A percentile compares a stretch with the other conserved stretches of the same genome.
Evolutionary conservation across 805 yeast genomes (phyloP).

Genomic region (Pichia ethanolica): DNA sequence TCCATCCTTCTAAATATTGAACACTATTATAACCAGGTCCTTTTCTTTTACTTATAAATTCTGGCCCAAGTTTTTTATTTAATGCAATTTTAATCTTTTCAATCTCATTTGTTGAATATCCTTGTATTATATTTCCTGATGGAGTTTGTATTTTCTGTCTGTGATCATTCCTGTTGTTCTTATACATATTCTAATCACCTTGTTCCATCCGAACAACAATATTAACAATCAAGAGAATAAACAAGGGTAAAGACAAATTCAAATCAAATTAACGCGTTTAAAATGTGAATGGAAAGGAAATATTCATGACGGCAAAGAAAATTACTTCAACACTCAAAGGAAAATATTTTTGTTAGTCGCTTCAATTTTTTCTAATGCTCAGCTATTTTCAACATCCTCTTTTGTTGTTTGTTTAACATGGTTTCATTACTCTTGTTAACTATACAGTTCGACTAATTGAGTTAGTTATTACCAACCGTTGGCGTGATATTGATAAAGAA

Average conservation of each 20-base stretch:
- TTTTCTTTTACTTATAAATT: constrained; percentile 65
- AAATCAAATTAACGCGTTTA: background rate
- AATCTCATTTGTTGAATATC: constrained; percentile 23
- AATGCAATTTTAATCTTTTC: constrained; percentile 24
- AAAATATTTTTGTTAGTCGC: background rate
- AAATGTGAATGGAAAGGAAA: too few relatives aligned
- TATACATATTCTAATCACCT: background rate
- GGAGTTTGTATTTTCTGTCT: constrained; percentile 5
- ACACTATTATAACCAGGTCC: constrained; percentile 68
- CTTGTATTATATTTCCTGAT: background rate
- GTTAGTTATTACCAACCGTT: too few relatives aligned
- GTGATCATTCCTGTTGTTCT: constrained; percentile 3
- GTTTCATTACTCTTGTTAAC: too few relatives aligned
- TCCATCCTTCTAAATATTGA: constrained; percentile 79
- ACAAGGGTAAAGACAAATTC: background rate
- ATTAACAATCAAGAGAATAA: too few relatives aligned
- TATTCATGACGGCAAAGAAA: background rate
- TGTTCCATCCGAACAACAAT: too few relatives aligned
- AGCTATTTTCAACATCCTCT: background rate
- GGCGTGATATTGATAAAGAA: too few relatives aligned
- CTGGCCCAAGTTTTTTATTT: constrained; percentile 56
- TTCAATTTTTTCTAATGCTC: background rate
- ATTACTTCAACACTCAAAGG: too few relatives aligned
- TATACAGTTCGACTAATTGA: too few relatives aligned
- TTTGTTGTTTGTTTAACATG: too few relatives aligned